phyloP scores from a whole-genome alignment of 2,329 filamentous ascomycete genomes.

The Fusarium mundagurra region DNA sequence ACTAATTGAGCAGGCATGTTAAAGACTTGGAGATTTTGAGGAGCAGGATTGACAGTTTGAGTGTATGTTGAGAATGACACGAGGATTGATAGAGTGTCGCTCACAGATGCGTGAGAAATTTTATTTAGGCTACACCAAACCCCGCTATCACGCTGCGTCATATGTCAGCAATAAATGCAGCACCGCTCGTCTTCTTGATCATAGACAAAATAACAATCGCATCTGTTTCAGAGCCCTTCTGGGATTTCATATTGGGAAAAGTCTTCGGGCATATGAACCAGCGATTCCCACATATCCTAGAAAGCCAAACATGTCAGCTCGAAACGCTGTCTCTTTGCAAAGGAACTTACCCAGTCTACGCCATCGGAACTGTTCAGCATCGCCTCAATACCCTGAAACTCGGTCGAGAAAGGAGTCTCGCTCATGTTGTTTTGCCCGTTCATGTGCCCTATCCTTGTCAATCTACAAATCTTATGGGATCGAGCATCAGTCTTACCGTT shows the following conservation, averaged over 20 bases:
- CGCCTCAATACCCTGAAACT: constrained; percentile 19
- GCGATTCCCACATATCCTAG: constrained; percentile 25
- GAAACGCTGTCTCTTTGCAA: accelerated
- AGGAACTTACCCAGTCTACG: constrained; percentile 26
- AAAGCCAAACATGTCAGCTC: background rate
- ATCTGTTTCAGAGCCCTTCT: background rate
- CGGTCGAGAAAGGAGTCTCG: background rate
- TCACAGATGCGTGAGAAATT: background rate
- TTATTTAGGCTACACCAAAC: background rate
- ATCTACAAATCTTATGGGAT: accelerated
- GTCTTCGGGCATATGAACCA: constrained; percentile 23
- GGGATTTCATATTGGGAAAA: constrained; percentile 12
- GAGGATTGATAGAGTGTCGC: background rate
- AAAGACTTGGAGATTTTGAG: accelerated
- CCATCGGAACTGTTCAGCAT: constrained; percentile 27
- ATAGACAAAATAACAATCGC: background rate
- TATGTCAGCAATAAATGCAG: background rate
- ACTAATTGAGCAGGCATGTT: constrained; percentile 1
- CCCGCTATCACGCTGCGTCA: background rate
- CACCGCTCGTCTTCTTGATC: background rate
- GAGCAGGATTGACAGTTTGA: accelerated
- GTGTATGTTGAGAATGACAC: accelerated
- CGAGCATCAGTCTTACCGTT: background rate
- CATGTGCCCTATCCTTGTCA: background rate
- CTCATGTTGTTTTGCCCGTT: background rate